Evolutionary conservation across 768 basidiomycete genomes (phyloP).

Genomic region (Panaeolus papilionaceus): DNA sequence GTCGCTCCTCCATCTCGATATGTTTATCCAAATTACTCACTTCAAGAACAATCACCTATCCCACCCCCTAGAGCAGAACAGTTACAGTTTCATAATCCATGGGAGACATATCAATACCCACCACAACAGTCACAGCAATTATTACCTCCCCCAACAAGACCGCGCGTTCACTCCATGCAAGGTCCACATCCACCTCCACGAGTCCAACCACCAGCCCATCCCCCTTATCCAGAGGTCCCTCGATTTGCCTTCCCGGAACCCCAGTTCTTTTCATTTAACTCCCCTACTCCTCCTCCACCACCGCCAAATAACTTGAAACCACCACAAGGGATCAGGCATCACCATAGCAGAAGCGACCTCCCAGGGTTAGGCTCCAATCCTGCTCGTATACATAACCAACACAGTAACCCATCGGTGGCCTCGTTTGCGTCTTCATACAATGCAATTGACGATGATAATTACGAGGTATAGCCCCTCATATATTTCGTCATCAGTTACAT

Average conservation of each 20-base stretch:
- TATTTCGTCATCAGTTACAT: constrained; percentile 18
- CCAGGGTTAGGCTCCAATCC: constrained; percentile 26
- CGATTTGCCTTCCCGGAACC: constrained; percentile 58
- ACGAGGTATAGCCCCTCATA: constrained; percentile 34
- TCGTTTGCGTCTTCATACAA: constrained; percentile 46
- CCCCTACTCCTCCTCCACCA: constrained; percentile 31
- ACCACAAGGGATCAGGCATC: constrained; percentile 35
- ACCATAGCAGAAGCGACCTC: constrained; percentile 47
- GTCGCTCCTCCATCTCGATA: constrained; percentile 14
- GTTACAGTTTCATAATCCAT: constrained; percentile 19
- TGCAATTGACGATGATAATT: constrained; percentile 43
- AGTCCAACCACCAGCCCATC: constrained; percentile 27
- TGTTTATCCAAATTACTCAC: background rate
- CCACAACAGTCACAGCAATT: constrained; percentile 17
- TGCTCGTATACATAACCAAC: constrained; percentile 21
- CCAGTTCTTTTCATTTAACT: constrained; percentile 53
- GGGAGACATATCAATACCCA: constrained; percentile 7
- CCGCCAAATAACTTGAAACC: constrained; percentile 26
- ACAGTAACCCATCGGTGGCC: constrained; percentile 41
- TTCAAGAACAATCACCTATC: constrained; percentile 3
- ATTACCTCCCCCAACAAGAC: constrained; percentile 28
- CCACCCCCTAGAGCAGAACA: background rate
- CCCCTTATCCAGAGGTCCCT: constrained; percentile 33
- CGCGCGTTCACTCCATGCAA: constrained; percentile 40
- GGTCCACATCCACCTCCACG: constrained; percentile 27